Conservation (phyloP, 2,329 filamentous ascomycete genomes). For the Calonectria montana region DNA sequence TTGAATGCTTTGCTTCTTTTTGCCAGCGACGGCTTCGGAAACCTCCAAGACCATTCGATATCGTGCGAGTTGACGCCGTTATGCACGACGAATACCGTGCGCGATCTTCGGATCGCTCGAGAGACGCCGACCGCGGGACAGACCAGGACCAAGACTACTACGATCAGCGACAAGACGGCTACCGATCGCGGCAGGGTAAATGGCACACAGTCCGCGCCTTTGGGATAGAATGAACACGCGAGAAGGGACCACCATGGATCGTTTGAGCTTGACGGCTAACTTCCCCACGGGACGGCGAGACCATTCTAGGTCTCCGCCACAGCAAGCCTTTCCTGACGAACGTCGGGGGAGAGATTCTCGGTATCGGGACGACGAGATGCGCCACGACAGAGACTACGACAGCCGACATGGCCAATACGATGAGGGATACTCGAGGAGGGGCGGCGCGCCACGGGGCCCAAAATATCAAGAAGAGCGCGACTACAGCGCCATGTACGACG, state of each 20-base stretch:
- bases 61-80: conserved; percentile 39
- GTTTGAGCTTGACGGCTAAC: conserved; percentile 56
- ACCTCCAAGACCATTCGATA: not conserved
- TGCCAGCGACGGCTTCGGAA: not conserved
- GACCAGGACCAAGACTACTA: conserved; percentile 36
- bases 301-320: conserved; percentile 57
- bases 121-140: conserved; percentile 41
- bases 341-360: conserved; percentile 43
- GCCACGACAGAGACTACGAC: conserved; percentile 37
- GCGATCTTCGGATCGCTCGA: conserved; percentile 46
- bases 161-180: conserved; percentile 51
- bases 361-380: conserved; percentile 40
- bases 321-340: conserved; percentile 52
- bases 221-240: conserved; percentile 37
- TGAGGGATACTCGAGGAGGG: conserved; percentile 39
- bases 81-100: conserved; percentile 59
- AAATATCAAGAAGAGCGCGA: conserved; percentile 46
- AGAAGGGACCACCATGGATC: conserved; percentile 42
- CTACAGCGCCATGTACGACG: conserved; percentile 54
- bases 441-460: conserved; percentile 38
- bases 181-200: conserved; percentile 64
- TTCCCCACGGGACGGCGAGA: conserved; percentile 57
- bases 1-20: not conserved
- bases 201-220: conserved; percentile 49
- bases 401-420: conserved; percentile 43